These are phyloP conservation scores for Fusarium dimerum DNA, from an alignment of 2,329 filamentous ascomycete genomes.

Conservation along the genomic window DNA sequence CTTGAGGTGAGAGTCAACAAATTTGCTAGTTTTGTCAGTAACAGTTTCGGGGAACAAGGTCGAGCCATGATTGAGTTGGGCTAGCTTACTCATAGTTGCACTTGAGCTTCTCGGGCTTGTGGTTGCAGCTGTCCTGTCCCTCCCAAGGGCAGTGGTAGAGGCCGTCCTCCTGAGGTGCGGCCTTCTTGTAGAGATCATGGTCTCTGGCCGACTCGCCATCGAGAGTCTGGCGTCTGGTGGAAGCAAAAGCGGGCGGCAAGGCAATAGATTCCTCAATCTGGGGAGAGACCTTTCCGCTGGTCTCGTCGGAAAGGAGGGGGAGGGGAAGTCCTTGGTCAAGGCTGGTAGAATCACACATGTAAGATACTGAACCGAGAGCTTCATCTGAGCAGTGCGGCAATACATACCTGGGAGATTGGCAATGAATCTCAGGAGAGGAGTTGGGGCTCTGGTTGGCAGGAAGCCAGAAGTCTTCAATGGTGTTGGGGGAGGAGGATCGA, in stretches of 20 bases:
- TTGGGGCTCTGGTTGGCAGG: slow-evolving; percentile 36
- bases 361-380: slow-evolving; percentile 19
- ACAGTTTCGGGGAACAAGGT: background rate
- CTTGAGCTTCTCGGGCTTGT: slow-evolving; percentile 94
- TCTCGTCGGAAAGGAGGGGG: slow-evolving; percentile 31
- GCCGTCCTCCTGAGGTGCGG: slow-evolving; percentile 66
- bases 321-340: slow-evolving; percentile 34
- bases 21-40: slow-evolving; percentile 68
- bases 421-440: slow-evolving; percentile 51
- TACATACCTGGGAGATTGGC: slow-evolving; percentile 57
- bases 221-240: slow-evolving; percentile 47
- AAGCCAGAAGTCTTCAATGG: slow-evolving; percentile 51
- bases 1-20: slow-evolving; percentile 94
- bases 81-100: slow-evolving; percentile 93
- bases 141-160: slow-evolving; percentile 93
- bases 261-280: slow-evolving; percentile 33
- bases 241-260: slow-evolving; percentile 41
- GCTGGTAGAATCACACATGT: slow-evolving; percentile 27
- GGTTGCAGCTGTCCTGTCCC: slow-evolving; percentile 71
- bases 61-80: background rate
- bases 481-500: slow-evolving; percentile 51
- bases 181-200: slow-evolving; percentile 72
- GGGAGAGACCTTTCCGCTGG: slow-evolving; percentile 22
- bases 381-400: slow-evolving; percentile 4
- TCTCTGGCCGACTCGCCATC: slow-evolving; percentile 62